Conservation (phyloP, 2,329 filamentous ascomycete genomes). For the Penicillium sp. region DNA sequence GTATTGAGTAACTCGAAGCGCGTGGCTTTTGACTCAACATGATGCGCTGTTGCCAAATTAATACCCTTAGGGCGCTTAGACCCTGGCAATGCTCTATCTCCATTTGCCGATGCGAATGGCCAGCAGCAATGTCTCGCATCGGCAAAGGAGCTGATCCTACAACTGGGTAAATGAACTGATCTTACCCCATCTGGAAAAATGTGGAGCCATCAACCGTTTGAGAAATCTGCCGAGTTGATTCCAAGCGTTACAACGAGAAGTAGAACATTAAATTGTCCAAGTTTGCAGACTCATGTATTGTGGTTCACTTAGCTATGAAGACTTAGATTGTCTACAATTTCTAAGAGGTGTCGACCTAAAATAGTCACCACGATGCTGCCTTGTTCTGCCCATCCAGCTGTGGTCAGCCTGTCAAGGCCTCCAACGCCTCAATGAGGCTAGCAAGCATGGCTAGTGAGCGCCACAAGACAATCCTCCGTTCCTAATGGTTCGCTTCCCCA, state of each 20-base stretch:
- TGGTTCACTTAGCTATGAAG: background rate
- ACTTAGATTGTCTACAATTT: background rate
- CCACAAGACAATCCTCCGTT: background rate
- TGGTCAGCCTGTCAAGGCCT: too few species aligned
- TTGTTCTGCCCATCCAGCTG: background rate
- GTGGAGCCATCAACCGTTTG: background rate
- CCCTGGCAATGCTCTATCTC: background rate
- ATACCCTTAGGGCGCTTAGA: background rate
- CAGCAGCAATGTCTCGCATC: background rate
- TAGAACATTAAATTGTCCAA: background rate
- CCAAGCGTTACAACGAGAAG: background rate
- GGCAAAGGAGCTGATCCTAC: background rate
- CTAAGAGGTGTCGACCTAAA: background rate
- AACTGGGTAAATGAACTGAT: background rate
- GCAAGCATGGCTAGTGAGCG: background rate
- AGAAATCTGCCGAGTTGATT: background rate
- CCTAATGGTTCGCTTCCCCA: background rate
- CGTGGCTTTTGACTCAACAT: background rate
- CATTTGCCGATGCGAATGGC: background rate
- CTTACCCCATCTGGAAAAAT: background rate
- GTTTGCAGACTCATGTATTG: background rate
- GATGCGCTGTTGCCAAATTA: background rate
- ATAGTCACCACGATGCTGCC: background rate
- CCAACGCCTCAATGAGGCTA: background rate
- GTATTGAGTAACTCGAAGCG: background rate